A percentile compares a stretch with the other conserved stretches of the same genome.
Evolutionary conservation across 345 rosid genomes (phyloP).

Genomic region (Turritis glabra): DNA sequence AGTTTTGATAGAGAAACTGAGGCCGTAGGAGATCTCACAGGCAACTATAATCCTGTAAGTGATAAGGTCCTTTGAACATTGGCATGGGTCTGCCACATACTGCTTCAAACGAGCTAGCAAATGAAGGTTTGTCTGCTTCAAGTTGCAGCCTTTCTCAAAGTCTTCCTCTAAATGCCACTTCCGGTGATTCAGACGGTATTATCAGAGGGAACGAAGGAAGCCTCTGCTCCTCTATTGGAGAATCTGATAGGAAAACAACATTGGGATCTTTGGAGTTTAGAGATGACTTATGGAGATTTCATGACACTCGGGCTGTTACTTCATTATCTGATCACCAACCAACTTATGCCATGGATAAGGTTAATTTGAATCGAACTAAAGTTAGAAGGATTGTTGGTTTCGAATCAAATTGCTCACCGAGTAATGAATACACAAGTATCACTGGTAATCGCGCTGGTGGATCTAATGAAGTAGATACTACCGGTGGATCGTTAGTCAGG

Average conservation of each 20-base stretch:
- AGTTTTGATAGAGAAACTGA: neutral
- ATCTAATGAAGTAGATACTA: slow-evolving; percentile 39
- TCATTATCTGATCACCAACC: slow-evolving; percentile 42
- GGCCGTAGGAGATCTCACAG: neutral
- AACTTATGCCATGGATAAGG: slow-evolving; percentile 41
- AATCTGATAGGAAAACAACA: slow-evolving; percentile 47
- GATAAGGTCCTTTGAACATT: slow-evolving; percentile 21
- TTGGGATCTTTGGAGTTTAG: slow-evolving; percentile 42
- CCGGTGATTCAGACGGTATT: slow-evolving; percentile 52
- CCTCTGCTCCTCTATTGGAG: slow-evolving; percentile 41
- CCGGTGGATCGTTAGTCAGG: slow-evolving; percentile 56
- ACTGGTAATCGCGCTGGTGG: slow-evolving; percentile 43
- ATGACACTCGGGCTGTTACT: slow-evolving; percentile 34
- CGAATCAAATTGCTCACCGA: slow-evolving; percentile 43
- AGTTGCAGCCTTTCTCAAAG: slow-evolving; percentile 50
- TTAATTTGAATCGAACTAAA: slow-evolving; percentile 43
- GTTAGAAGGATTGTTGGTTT: slow-evolving; percentile 77
- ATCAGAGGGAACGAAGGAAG: slow-evolving; percentile 40
- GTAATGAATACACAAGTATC: slow-evolving; percentile 36
- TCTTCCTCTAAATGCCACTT: slow-evolving; percentile 46
- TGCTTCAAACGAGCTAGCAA: slow-evolving; percentile 47
- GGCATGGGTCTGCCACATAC: slow-evolving; percentile 79
- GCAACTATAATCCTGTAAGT: neutral
- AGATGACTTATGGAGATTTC: slow-evolving; percentile 42
- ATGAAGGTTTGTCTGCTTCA: slow-evolving; percentile 47